Evolutionary conservation across 306 rosid genomes (phyloP), one percentile per base, ranked within the genome.

Genomic region (Malus sieversii): DNA sequence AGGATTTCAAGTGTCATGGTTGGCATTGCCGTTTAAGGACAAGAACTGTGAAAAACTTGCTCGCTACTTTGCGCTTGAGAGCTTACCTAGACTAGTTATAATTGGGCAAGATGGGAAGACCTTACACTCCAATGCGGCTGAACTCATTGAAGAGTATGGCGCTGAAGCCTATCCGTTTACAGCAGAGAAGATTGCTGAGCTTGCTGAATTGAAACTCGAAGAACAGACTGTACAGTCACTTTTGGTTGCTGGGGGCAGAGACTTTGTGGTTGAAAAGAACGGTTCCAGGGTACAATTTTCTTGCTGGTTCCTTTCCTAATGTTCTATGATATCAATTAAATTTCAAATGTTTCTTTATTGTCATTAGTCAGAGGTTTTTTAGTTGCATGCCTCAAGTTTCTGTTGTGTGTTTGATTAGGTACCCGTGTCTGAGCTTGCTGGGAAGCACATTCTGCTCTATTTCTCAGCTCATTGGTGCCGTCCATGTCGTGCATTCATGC

Each of bases 31-130:
- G 2, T 85, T 73, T 33, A 78, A 79, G 76, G 91, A 85, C 71
- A 76, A 71, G 66, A 78, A 15, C 29, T 72, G 74, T 6, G 75
- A 83, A 13, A 85, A 76, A 64, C 80, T 87, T 51, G 66, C 67
- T 33, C 84, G 76, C 42, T 83, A 80, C 86, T 85, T 87, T 68
- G 87, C 85, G 71, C 69, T 87, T 68, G 10, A 51, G 12, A 48
- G 44, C 12, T 38, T 85, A 65, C 91, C 91, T 15, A 76, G 79
- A 2, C 62, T 85, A 7, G 84, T 80, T 35, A 77, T 87, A 59
- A 78, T 87, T 65, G 89, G 91, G 27, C 75, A 74, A 27, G 88
- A 87, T 57, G 91, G 89, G 68, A 80, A 81, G 81, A 87, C 88
- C 44, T 44, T 83, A 42, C 60, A 79, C n/a, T 20, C 82, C 25